A percentile compares a stretch with the other conserved stretches of the same genome.
phyloP scores from a whole-genome alignment of 306 rosid genomes.

The Oxytropis ochrocephala region DNA sequence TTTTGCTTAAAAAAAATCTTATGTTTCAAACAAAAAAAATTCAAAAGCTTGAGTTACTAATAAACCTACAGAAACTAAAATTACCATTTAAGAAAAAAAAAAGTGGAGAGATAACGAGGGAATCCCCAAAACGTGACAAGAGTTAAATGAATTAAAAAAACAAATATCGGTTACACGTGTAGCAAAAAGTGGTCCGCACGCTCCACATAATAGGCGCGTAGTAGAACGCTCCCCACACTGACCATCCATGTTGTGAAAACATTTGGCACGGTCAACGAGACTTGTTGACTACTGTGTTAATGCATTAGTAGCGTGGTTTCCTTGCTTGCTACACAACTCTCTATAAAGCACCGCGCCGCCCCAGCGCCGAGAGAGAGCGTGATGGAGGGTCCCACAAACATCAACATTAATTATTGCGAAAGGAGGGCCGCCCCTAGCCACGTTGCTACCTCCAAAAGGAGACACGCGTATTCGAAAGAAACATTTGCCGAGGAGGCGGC shows the following conservation, averaged over 20 bases:
- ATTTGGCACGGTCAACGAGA: conserved; percentile 47
- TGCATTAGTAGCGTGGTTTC: not conserved
- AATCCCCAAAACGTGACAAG: not conserved
- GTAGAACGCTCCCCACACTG: conserved; percentile 9
- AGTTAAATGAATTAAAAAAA: not conserved
- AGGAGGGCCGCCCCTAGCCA: conserved; percentile 1
- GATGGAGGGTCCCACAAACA: conserved; percentile 32
- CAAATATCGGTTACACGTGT: conserved; percentile 12
- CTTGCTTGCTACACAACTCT: not conserved
- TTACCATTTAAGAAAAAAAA: not conserved
- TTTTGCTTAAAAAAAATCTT: too few relatives aligned
- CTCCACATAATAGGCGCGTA: conserved; percentile 15
- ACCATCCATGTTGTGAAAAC: not conserved
- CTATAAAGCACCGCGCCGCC: conserved; percentile 39
- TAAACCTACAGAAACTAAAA: too few relatives aligned
- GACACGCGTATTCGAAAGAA: conserved; percentile 20
- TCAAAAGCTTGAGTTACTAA: too few relatives aligned
- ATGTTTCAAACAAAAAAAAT: too few relatives aligned
- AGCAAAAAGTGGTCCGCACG: not conserved
- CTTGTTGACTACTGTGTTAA: conserved; percentile 36
- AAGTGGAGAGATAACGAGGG: not conserved
- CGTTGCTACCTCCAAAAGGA: not conserved
- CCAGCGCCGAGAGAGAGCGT: conserved; percentile 21
- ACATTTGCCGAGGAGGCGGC: conserved; percentile 15
- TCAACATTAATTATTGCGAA: conserved; percentile 2